Percentiles rank a stretch among this genome's conserved stretches.
phyloP scores from a whole-genome alignment of 73 alveolate genomes.

The Tetrahymena borealis region DNA sequence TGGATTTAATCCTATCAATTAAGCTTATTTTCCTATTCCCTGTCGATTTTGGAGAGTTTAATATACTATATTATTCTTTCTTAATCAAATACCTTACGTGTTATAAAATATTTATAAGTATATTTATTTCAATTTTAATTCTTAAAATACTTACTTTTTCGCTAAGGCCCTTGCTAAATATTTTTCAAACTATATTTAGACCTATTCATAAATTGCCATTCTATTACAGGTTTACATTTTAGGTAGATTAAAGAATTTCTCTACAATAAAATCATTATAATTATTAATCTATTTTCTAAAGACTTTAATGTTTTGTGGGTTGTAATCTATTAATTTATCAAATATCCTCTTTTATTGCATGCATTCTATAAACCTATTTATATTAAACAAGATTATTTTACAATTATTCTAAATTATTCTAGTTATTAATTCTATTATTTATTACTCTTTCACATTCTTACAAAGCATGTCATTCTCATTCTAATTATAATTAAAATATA shows the following conservation, averaged over 20 bases:
- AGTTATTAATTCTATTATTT: background rate
- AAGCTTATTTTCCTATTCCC: background rate
- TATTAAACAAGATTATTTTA: background rate
- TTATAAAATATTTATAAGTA: background rate
- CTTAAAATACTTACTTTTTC: background rate
- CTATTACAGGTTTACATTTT: background rate
- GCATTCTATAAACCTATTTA: background rate
- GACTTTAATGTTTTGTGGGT: background rate
- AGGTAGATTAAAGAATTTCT: background rate
- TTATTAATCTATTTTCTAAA: background rate
- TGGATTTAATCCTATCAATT: background rate
- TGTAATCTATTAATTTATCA: background rate
- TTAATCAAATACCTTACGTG: background rate
- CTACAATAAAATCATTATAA: background rate
- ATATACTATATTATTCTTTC: background rate
- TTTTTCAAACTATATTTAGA: background rate
- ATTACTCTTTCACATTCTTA: background rate
- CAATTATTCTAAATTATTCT: background rate
- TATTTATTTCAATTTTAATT: background rate
- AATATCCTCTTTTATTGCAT: background rate
- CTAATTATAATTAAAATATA: background rate
- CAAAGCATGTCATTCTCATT: background rate
- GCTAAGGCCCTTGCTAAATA: background rate
- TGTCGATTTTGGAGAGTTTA: background rate
- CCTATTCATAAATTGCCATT: background rate